Base-by-base conservation (phyloP, 164 flowering plant genomes). In the Vitis amurensis region DNA sequence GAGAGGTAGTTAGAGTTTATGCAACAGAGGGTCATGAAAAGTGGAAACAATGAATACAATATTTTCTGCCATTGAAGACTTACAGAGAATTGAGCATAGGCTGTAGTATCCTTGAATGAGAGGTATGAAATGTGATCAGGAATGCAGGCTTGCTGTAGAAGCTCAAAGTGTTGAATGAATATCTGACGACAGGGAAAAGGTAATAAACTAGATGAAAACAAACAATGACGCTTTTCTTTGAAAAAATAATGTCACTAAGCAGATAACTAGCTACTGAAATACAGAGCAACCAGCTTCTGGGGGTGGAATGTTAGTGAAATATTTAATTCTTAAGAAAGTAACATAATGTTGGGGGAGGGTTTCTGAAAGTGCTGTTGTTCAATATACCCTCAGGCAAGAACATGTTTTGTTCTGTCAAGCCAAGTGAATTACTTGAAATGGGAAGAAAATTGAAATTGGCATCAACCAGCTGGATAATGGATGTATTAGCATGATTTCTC, bases 151-250 rank as follows among this genome's bases (percentile, higher is more conserved):
- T 85, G 93, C 58, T 84, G 97, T 59, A 96, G 86, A 64, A 90
- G 97, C 77, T 93, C 98, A 80, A 96, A 96, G 80, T 92, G 98
- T 77, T 96, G 99, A 65, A 80, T 68, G 73, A 96, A 96, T 81
- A 84, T 88, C 99, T 93, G 89, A 6, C 7, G 44, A 37, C 1
- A 37, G 6, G 7, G 48, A 52, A 65, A 47, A 67, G 62, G 65
- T 30, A n/a, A 49, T 30, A 17, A 61, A 29, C 0, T 53, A 9
- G 29, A 59, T 47, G 14, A 17, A 53, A 16, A 7, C 48, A 27
- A 1, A 13, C 13, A 55, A 23, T 23, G 27, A 23, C 0, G 27
- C 27, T 23, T 23, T 23, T 2, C 27, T 23, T 23, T 23, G 27
- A 23, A 23, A 23, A 23, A 23, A 1, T 23, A 23, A 23, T 23